These are phyloP conservation scores for Sporisorium sorghi DNA, from an alignment of 1,284 basidiomycete species.

Conservation along the genomic window DNA sequence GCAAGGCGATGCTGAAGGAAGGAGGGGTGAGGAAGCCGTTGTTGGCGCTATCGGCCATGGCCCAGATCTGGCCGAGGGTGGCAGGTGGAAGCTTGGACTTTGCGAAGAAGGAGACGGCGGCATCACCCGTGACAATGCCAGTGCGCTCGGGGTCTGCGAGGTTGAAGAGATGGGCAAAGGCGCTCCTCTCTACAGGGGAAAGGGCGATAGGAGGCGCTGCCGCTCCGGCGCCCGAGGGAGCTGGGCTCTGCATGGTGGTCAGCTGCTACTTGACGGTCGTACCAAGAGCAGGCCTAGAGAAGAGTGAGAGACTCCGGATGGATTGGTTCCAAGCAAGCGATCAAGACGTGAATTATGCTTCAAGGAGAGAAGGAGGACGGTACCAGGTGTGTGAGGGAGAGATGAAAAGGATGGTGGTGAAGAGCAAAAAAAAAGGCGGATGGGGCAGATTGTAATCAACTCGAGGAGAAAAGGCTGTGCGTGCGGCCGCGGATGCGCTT, in stretches of 20 bases:
- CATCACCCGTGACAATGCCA: conserved; percentile 65
- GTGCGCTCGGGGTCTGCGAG: conserved; percentile 62
- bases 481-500: not conserved
- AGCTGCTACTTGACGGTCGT: not conserved
- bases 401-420: not conserved
- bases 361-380: no score
- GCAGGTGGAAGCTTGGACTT: conserved; percentile 62
- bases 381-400: not conserved
- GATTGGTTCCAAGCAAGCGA: not conserved
- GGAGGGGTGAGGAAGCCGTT: conserved; percentile 71
- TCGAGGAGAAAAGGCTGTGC: conserved; percentile 1
- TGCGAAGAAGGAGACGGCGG: conserved; percentile 67
- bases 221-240: conserved; percentile 34
- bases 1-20: conserved; percentile 80
- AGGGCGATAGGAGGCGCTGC: conserved; percentile 42
- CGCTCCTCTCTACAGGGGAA: conserved; percentile 57
- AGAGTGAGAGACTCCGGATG: not conserved
- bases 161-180: conserved; percentile 64
- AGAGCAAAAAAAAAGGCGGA: not conserved
- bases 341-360: no score
- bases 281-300: not conserved
- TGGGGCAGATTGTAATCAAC: not conserved
- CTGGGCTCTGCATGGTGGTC: conserved; percentile 49
- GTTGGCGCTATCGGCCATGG: conserved; percentile 81
- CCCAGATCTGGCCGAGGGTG: conserved; percentile 90